Evolutionary conservation across 441 rosid species (phyloP).

Genomic region (Erodium trifolium): DNA sequence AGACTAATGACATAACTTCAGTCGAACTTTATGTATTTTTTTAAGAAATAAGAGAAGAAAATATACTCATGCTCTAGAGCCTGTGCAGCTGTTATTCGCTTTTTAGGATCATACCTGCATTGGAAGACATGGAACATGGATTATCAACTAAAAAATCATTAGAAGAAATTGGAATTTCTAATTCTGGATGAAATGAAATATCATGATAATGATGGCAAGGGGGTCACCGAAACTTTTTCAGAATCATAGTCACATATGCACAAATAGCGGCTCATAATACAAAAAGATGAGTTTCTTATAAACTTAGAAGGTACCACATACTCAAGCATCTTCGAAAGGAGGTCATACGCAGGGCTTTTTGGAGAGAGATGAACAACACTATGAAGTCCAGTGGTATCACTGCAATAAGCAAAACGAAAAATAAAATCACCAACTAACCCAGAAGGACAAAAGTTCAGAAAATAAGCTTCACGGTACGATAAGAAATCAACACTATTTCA

Average conservation of each 20-base stretch:
- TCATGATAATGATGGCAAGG: too few species aligned
- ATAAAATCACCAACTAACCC: background rate
- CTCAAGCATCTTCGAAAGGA: conserved; percentile 89
- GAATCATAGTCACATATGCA: background rate
- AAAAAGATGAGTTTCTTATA: background rate
- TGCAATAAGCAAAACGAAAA: conserved; percentile 8
- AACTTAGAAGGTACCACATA: conserved; percentile 12
- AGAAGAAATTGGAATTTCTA: background rate
- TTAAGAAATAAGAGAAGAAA: background rate
- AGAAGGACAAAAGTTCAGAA: background rate
- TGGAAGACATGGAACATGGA: background rate
- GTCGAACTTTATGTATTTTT: background rate
- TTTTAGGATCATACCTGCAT: conserved; percentile 62
- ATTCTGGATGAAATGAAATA: too few species aligned
- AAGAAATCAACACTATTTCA: background rate
- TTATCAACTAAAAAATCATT: background rate
- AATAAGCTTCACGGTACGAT: background rate
- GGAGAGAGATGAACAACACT: conserved; percentile 56
- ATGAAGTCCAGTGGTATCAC: conserved; percentile 54
- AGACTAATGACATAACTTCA: background rate
- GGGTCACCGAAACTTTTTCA: background rate
- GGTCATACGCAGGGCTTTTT: conserved; percentile 61
- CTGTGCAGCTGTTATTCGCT: conserved; percentile 89
- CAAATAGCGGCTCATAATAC: background rate
- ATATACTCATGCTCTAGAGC: conserved; percentile 82